Percentiles rank a stretch among this genome's conserved stretches.
Conservation (phyloP, 140 eudicot species). For the Flaveria floridana region DNA sequence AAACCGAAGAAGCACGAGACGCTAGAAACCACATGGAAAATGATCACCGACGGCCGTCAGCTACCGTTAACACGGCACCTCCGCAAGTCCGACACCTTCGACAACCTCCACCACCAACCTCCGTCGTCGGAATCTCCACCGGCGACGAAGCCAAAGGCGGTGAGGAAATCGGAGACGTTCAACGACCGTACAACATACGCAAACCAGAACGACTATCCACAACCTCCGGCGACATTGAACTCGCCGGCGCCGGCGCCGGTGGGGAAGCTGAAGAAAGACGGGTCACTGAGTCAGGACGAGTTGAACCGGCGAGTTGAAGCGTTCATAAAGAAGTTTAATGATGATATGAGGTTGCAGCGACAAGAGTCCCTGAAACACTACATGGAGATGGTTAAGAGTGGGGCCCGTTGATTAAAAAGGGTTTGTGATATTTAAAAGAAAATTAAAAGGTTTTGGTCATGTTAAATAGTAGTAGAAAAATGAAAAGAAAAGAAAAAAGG, state of each 20-base stretch:
- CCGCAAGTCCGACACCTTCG: constrained; percentile 57
- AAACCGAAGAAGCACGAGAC: constrained; percentile 74
- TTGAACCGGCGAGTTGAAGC: constrained; percentile 84
- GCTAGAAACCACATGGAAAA: constrained; percentile 81
- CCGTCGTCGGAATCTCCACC: neutral
- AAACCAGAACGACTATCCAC: constrained; percentile 29
- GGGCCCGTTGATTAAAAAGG: constrained; percentile 37
- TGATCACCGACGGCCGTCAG: constrained; percentile 81
- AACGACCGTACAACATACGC: constrained; percentile 48
- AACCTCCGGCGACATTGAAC: neutral
- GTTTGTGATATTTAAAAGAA: constrained; percentile 16
- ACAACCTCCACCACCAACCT: constrained; percentile 38
- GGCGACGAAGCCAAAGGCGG: constrained; percentile 24
- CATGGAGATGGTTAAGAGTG: constrained; percentile 69
- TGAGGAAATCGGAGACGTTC: constrained; percentile 61
- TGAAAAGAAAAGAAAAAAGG: neutral
- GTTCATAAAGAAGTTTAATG: constrained; percentile 75
- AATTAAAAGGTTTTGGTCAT: neutral
- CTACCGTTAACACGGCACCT: constrained; percentile 71
- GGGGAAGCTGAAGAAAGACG: constrained; percentile 54
- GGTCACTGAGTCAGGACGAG: constrained; percentile 81
- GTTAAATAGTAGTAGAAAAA: neutral
- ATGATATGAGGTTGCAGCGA: constrained; percentile 89
- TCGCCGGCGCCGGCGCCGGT: constrained; percentile 28
- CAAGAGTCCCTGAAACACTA: constrained; percentile 70